Evolutionary conservation across 2,329 filamentous ascomycete species (phyloP).

Genomic region (Aspergillus persii): DNA sequence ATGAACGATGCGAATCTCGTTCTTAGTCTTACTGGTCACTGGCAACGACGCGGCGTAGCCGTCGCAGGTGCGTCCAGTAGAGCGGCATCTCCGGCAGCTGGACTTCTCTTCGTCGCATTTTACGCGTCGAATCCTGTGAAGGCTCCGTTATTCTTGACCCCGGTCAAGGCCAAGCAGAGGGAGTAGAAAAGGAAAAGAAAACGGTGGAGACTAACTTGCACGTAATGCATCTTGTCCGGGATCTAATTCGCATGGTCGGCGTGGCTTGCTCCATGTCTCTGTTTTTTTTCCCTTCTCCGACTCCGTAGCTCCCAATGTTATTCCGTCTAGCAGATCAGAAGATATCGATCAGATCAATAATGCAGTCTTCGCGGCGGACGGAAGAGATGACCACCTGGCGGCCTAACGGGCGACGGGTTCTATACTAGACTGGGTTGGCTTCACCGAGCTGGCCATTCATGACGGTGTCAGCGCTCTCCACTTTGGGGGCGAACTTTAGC

Average conservation of each 20-base stretch:
- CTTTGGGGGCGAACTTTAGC: not conserved
- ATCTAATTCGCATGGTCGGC: constrained; percentile 3
- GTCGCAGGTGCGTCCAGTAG: constrained; percentile 57
- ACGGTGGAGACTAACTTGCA: constrained; percentile 49
- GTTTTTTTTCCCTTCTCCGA: not conserved
- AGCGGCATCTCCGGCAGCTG: constrained; percentile 52
- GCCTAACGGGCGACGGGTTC: not conserved
- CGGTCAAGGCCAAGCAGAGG: not conserved
- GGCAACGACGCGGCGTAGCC: constrained; percentile 41
- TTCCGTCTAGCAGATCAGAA: not conserved
- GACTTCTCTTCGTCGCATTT: constrained; percentile 59
- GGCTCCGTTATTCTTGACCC: not conserved
- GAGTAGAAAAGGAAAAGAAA: not conserved
- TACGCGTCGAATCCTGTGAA: constrained; percentile 50
- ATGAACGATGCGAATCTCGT: constrained; percentile 17
- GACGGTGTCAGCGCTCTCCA: not conserved
- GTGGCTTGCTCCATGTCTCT: not conserved
- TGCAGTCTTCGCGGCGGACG: too few species aligned
- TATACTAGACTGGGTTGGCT: not conserved
- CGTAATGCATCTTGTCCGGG: constrained; percentile 48
- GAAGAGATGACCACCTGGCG: not conserved
- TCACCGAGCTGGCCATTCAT: not conserved
- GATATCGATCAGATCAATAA: too few species aligned
- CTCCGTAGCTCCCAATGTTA: not conserved
- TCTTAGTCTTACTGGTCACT: not conserved